These are phyloP conservation scores for Pulveroboletus frians DNA, from an alignment of 768 basidiomycete genomes.

Conservation along the genomic window DNA sequence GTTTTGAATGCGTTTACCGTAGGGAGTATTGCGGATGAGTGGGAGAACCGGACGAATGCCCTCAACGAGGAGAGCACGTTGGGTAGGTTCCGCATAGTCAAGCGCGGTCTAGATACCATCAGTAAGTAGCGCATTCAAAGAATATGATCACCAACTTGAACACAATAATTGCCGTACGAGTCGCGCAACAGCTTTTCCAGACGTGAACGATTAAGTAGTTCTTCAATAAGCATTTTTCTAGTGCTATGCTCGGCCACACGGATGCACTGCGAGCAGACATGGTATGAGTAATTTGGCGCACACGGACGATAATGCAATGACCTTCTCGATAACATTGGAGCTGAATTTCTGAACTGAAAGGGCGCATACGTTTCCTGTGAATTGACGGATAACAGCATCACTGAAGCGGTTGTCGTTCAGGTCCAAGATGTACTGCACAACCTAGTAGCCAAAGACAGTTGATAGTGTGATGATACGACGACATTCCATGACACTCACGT, in stretches of 20 bases:
- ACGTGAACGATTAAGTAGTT: constrained; percentile 88
- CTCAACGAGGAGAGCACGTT: constrained; percentile 89
- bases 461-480: background rate
- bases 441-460: constrained; percentile 40
- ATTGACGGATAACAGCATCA: constrained; percentile 95
- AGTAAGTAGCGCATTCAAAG: constrained; percentile 7
- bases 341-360: constrained; percentile 99
- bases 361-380: constrained; percentile 95
- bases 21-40: constrained; percentile 97
- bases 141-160: constrained; percentile 52
- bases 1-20: constrained; percentile 98
- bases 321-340: constrained; percentile 98
- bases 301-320: constrained; percentile 22
- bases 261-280: constrained; percentile 46
- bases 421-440: constrained; percentile 97
- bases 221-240: constrained; percentile 91
- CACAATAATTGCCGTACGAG: constrained; percentile 95
- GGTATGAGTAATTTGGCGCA: background rate
- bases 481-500: constrained; percentile 43
- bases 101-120: constrained; percentile 70
- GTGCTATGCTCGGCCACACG: constrained; percentile 96
- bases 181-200: constrained; percentile 94
- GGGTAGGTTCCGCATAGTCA: constrained; percentile 94
- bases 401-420: constrained; percentile 98
- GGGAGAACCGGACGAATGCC: constrained; percentile 98